Conservation (phyloP, 495 filamentous ascomycete genomes). For the Staphylotrichum tortipilum region DNA sequence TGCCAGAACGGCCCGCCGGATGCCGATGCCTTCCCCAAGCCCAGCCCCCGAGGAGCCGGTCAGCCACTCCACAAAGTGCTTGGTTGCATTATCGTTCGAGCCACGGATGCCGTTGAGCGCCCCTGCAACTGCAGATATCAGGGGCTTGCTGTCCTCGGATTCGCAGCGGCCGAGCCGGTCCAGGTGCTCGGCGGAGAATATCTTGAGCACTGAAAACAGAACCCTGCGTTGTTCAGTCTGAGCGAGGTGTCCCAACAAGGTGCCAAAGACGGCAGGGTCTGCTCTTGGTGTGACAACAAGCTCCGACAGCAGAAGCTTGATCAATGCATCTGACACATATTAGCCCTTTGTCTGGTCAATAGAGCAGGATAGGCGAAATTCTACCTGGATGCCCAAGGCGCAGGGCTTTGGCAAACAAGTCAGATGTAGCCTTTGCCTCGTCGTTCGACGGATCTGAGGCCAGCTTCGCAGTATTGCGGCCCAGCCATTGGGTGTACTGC, state of each 20-base stretch:
- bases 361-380: background rate
- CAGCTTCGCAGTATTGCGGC: conserved; percentile 51
- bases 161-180: conserved; percentile 21
- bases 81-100: conserved; percentile 30
- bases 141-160: conserved; percentile 23
- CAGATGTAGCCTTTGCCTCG: conserved; percentile 46
- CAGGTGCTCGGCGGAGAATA: conserved; percentile 50
- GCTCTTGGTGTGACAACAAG: conserved; percentile 36
- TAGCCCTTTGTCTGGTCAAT: too few species aligned
- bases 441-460: conserved; percentile 35
- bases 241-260: conserved; percentile 42
- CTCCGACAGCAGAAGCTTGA: conserved; percentile 40
- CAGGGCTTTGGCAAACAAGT: conserved; percentile 56
- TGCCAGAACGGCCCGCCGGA: conserved; percentile 59
- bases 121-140: conserved; percentile 42
- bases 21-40: conserved; percentile 49
- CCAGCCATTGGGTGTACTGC: conserved; percentile 67
- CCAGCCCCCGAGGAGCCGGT: conserved; percentile 55
- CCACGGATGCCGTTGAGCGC: conserved; percentile 34
- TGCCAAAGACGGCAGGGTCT: conserved; percentile 24
- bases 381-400: conserved; percentile 68
- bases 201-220: conserved; percentile 48
- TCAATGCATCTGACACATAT: conserved; percentile 43
- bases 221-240: conserved; percentile 51
- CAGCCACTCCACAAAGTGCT: conserved; percentile 61